These are phyloP conservation scores for Eucalyptus fibrosa DNA, from an alignment of 345 rosid species.

Conservation along the genomic window DNA sequence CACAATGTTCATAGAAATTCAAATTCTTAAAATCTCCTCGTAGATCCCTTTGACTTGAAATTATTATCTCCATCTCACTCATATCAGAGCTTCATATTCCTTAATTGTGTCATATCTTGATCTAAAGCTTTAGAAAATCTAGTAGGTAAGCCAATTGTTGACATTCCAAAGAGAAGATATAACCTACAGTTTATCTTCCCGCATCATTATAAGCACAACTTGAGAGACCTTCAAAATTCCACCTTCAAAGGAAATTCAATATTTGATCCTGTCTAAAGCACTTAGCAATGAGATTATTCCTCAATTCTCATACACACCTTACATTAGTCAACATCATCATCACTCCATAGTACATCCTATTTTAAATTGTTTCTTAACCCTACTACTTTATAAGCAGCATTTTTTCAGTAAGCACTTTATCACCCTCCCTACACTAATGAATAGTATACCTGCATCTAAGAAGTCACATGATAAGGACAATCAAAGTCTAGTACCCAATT, in stretches of 20 bases:
- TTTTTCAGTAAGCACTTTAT: not conserved
- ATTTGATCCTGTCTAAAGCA: not conserved
- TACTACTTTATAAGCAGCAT: not conserved
- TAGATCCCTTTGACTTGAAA: not conserved
- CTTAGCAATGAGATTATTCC: not conserved
- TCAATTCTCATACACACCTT: not conserved
- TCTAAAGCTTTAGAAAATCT: not conserved
- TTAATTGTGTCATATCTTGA: not conserved
- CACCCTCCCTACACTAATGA: not conserved
- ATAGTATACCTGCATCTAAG: not conserved
- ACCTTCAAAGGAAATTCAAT: not conserved
- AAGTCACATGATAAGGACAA: not conserved
- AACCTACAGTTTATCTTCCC: not conserved
- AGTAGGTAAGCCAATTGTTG: not conserved
- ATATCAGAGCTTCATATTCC: too few relatives aligned
- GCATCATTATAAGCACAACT: not conserved
- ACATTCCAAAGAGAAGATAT: not conserved
- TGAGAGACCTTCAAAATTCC: not conserved
- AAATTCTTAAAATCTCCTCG: not conserved
- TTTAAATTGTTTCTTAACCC: not conserved
- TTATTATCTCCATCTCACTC: not conserved
- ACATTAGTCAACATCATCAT: not conserved
- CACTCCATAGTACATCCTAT: not conserved
- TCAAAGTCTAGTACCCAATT: not conserved
- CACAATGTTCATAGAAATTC: not conserved